Percentiles rank a stretch among this genome's conserved stretches.
Conservation (phyloP, 78 protist species). For the Monocercomonoides exilis region DNA sequence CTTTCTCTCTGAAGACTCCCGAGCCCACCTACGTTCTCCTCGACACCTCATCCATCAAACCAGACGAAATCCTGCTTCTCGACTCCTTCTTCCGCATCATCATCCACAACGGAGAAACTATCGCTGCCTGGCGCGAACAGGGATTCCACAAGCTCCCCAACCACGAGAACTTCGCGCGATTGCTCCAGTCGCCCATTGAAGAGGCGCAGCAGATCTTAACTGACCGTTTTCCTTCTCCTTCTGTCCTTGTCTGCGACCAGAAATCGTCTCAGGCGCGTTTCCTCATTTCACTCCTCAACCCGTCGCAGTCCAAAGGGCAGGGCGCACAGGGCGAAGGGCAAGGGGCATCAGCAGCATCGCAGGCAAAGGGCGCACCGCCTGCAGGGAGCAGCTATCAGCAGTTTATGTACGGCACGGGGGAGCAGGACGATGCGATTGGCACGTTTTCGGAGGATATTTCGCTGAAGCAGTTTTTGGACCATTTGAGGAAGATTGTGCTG, state of each 20-base stretch:
- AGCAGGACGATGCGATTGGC: no score
- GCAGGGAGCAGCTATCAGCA: no score
- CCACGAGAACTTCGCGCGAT: background rate
- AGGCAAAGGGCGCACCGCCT: no score
- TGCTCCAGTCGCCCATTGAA: conserved; percentile 4
- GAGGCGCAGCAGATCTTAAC: conserved; percentile 8
- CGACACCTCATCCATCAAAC: conserved; percentile 50
- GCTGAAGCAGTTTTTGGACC: no score
- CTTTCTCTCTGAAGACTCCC: background rate
- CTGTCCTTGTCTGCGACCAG: conserved; percentile 36
- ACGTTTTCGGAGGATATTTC: no score
- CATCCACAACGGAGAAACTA: conserved; percentile 82
- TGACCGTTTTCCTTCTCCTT: conserved; percentile 31
- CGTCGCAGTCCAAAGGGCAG: background rate
- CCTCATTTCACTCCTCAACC: conserved; percentile 26
- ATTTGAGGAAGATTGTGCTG: no score
- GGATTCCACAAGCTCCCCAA: background rate
- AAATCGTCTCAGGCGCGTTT: conserved; percentile 19
- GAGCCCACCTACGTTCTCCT: conserved; percentile 33
- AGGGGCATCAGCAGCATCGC: no score
- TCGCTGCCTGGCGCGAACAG: conserved; percentile 68
- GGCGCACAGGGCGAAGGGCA: no score
- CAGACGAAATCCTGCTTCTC: conserved; percentile 76
- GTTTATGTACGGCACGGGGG: no score
- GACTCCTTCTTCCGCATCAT: conserved; percentile 92